Conservation (phyloP, 345 rosid species). For the Pelargonium nanum region DNA sequence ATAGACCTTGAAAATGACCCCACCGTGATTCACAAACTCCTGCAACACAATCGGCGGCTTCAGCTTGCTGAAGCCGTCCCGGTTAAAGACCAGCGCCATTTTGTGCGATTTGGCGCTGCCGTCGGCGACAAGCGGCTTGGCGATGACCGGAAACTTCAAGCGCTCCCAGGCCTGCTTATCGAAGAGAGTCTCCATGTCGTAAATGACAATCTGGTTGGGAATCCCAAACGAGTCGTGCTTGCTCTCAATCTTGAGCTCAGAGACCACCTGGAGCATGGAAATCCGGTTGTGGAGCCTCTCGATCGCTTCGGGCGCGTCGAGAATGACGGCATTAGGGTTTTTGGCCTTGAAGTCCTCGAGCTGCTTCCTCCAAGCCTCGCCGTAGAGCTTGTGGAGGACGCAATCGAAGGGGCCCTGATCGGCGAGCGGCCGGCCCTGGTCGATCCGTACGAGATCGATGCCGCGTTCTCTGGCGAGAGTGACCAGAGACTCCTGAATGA, state of each 20-base stretch:
- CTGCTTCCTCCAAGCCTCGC: slow-evolving; percentile 38
- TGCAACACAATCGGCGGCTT: slow-evolving; percentile 52
- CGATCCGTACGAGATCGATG: slow-evolving; percentile 40
- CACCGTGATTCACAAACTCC: slow-evolving; percentile 62
- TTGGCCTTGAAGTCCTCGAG: slow-evolving; percentile 19
- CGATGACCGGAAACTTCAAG: slow-evolving; percentile 48
- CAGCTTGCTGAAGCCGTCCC: slow-evolving; percentile 37
- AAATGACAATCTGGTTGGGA: slow-evolving; percentile 51
- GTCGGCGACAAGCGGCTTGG: slow-evolving; percentile 51
- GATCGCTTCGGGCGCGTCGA: slow-evolving; percentile 42
- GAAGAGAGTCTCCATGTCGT: slow-evolving; percentile 34
- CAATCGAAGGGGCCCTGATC: slow-evolving; percentile 56
- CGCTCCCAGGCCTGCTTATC: slow-evolving; percentile 26
- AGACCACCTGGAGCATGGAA: slow-evolving; percentile 54
- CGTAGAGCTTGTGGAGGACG: slow-evolving; percentile 46
- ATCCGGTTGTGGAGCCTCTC: slow-evolving; percentile 40
- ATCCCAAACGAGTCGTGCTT: slow-evolving; percentile 27
- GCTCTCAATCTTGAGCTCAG: slow-evolving; percentile 30
- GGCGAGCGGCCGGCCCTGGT: slow-evolving; percentile 20
- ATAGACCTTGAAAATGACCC: slow-evolving; percentile 53
- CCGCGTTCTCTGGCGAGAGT: slow-evolving; percentile 26
- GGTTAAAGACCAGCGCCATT: slow-evolving; percentile 45
- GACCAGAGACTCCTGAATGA: slow-evolving; percentile 38
- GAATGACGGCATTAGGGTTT: slow-evolving; percentile 28
- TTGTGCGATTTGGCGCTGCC: slow-evolving; percentile 51